Percentiles rank a stretch among this genome's conserved stretches.
These are phyloP conservation scores for Alternaria burnsii DNA, from an alignment of 2,329 filamentous ascomycete genomes.

Conservation along the genomic window DNA sequence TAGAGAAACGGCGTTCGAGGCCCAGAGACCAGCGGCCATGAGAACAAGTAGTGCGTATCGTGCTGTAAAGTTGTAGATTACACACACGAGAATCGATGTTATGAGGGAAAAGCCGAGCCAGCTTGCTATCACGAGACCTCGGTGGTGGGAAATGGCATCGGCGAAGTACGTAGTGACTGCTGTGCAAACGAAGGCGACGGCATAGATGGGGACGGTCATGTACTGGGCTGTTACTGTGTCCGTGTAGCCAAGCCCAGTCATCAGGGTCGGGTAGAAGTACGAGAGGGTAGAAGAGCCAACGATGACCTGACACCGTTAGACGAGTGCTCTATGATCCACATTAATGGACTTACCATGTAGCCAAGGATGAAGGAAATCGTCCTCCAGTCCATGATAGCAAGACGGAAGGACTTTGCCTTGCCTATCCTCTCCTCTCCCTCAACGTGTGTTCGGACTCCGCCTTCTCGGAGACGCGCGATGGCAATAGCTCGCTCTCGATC, in stretches of 20 bases:
- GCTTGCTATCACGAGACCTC: conserved; percentile 59
- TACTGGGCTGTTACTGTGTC: conserved; percentile 57
- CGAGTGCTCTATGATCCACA: conserved; percentile 22
- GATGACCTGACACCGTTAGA: conserved; percentile 44
- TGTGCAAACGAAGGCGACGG: conserved; percentile 61
- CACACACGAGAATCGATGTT: conserved; percentile 52
- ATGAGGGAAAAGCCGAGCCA: conserved; percentile 57
- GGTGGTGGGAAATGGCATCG: conserved; percentile 57
- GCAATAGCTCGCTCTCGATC: conserved; percentile 55
- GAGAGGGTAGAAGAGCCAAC: conserved; percentile 61
- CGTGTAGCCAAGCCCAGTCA: conserved; percentile 61
- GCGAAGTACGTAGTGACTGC: conserved; percentile 58
- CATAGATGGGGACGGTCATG: conserved; percentile 64
- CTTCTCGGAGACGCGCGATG: conserved; percentile 56
- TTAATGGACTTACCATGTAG: conserved; percentile 54
- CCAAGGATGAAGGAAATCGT: conserved; percentile 60
- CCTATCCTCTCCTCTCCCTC: conserved; percentile 44
- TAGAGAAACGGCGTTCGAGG: conserved; percentile 61
- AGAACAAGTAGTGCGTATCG: conserved; percentile 65
- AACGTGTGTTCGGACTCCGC: conserved; percentile 50
- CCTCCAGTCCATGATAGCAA: conserved; percentile 56
- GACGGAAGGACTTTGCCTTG: conserved; percentile 50
- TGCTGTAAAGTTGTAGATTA: conserved; percentile 61
- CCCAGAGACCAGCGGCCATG: conserved; percentile 65
- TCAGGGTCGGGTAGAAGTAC: conserved; percentile 65